These are phyloP conservation scores for Friedmanniomyces endolithicus DNA, from an alignment of 495 filamentous ascomycete genomes.

Conservation along the genomic window DNA sequence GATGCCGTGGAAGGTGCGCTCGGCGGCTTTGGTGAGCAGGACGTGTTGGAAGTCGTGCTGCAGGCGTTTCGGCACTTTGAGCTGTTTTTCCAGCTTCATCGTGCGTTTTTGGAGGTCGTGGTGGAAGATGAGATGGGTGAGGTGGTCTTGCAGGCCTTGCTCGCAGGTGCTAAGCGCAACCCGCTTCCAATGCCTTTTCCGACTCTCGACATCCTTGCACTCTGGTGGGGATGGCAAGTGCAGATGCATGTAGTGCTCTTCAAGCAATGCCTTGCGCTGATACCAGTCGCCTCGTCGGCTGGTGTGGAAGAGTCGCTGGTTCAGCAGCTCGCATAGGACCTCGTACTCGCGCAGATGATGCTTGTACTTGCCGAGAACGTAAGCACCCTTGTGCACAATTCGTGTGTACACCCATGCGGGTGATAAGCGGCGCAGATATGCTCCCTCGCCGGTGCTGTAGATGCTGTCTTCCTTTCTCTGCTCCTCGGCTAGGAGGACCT, in stretches of 20 bases:
- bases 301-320: conserved; percentile 72
- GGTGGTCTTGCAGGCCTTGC: conserved; percentile 67
- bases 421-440: conserved; percentile 81
- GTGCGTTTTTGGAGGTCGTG: conserved; percentile 90
- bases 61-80: conserved; percentile 71
- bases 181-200: conserved; percentile 74
- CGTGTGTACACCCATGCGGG: conserved; percentile 90
- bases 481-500: conserved; percentile 58
- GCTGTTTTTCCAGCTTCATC: conserved; percentile 69
- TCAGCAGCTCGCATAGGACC: conserved; percentile 61
- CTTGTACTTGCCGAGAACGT: conserved; percentile 74
- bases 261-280: conserved; percentile 83
- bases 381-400: conserved; percentile 75
- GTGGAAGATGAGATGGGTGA: conserved; percentile 84
- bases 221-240: conserved; percentile 37
- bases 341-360: conserved; percentile 65
- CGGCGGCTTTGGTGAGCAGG: conserved; percentile 56
- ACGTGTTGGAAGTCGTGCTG: conserved; percentile 92
- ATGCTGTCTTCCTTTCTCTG: conserved; percentile 65
- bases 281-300: conserved; percentile 86
- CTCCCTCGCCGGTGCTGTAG: conserved; percentile 76
- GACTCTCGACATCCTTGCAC: conserved; percentile 44
- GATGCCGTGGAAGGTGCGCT: conserved; percentile 63
- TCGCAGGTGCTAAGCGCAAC: conserved; percentile 76
- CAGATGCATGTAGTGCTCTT: conserved; percentile 85